A percentile compares a stretch with the other conserved stretches of the same genome.
phyloP scores from a whole-genome alignment of 192 early-diverging fungal species.

The Umbelopsis sp. region DNA sequence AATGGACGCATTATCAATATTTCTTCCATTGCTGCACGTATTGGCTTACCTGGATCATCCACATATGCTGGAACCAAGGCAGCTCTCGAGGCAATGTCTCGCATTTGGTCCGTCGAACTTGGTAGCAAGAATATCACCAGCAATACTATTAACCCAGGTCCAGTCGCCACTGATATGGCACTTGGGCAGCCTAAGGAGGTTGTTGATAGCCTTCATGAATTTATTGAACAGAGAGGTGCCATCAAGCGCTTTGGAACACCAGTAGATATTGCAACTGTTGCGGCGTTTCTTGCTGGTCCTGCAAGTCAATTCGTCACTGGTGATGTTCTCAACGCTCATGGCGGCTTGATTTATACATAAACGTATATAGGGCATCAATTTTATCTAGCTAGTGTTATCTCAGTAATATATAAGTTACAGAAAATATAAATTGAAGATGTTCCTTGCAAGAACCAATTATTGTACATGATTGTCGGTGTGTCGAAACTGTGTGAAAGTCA shows the following conservation, averaged over 20 bases:
- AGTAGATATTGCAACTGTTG: background rate
- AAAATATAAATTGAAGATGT: too few species aligned
- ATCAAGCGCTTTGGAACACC: background rate
- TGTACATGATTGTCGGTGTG: too few species aligned
- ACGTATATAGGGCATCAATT: too few species aligned
- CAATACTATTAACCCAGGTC: conserved; percentile 81
- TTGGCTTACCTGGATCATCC: background rate
- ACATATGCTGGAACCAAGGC: conserved; percentile 25
- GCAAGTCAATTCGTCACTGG: background rate
- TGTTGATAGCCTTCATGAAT: background rate
- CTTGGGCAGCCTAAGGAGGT: background rate
- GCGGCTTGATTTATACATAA: background rate
- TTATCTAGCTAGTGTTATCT: too few species aligned
- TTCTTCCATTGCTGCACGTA: conserved; percentile 13
- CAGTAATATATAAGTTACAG: too few species aligned
- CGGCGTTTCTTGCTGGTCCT: background rate
- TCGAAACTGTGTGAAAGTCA: too few species aligned
- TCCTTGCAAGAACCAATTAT: too few species aligned
- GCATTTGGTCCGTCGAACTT: conserved; percentile 65
- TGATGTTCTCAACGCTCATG: background rate
- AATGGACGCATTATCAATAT: conserved; percentile 46
- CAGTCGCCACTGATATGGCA: conserved; percentile 74
- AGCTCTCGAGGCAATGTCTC: conserved; percentile 15
- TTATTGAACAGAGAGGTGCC: background rate
- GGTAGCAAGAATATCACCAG: conserved; percentile 62